These are phyloP conservation scores for Decorospora gaudefroyi DNA, from an alignment of 2,329 filamentous ascomycete genomes.

Conservation along the genomic window DNA sequence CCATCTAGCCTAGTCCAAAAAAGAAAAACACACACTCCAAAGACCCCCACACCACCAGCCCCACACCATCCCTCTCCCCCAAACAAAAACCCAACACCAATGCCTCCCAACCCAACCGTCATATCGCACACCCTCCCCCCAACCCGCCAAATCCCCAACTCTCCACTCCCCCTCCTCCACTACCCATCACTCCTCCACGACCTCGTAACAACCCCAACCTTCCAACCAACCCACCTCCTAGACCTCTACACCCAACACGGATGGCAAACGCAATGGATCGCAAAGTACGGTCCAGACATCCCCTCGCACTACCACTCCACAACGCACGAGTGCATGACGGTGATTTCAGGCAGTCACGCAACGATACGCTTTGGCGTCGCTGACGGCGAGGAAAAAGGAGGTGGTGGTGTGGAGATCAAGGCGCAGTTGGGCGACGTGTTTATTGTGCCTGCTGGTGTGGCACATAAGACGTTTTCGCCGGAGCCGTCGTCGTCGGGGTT, in stretches of 20 bases:
- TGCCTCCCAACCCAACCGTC: neutral
- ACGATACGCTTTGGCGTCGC: constrained; percentile 61
- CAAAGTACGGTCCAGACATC: constrained; percentile 61
- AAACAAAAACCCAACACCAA: neutral
- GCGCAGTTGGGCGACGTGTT: constrained; percentile 62
- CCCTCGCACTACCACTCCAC: constrained; percentile 60
- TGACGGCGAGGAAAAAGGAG: constrained; percentile 56
- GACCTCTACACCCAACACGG: constrained; percentile 55
- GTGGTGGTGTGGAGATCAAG: constrained; percentile 56
- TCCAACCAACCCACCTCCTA: constrained; percentile 45
- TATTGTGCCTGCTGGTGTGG: constrained; percentile 60
- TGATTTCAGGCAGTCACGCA: constrained; percentile 57
- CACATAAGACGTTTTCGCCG: constrained; percentile 59
- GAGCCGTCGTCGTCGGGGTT: constrained; percentile 46
- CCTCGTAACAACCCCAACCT: constrained; percentile 27
- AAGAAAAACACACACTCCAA: no score
- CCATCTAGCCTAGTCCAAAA: no score
- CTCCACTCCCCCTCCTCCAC: constrained; percentile 56
- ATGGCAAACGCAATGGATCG: constrained; percentile 62
- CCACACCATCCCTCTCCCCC: no score
- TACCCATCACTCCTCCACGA: constrained; percentile 53
- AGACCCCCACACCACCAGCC: no score
- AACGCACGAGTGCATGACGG: constrained; percentile 63
- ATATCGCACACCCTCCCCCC: constrained; percentile 16
- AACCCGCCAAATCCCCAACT: constrained; percentile 49